These are phyloP conservation scores for Teunomyces panamensis DNA, from an alignment of 805 yeast species.

Conservation along the genomic window DNA sequence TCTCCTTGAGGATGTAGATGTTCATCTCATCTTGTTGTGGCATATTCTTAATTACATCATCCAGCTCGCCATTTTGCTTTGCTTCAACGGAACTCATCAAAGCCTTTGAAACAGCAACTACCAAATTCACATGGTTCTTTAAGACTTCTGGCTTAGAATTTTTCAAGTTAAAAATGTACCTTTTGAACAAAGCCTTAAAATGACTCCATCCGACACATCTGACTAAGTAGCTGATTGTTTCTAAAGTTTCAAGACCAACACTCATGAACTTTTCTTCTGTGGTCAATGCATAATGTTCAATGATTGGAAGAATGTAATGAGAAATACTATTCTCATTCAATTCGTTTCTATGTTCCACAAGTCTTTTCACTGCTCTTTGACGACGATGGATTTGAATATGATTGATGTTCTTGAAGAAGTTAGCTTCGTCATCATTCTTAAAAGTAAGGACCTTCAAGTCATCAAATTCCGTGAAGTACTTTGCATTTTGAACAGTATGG, in stretches of 20 bases:
- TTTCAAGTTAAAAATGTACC: constrained; percentile 55
- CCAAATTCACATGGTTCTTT: constrained; percentile 56
- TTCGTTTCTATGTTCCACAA: constrained; percentile 46
- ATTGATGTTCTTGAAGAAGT: constrained; percentile 70
- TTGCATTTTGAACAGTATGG: constrained; percentile 52
- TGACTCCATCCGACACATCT: constrained; percentile 72
- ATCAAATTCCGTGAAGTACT: constrained; percentile 47
- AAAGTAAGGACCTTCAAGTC: constrained; percentile 65
- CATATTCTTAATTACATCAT: constrained; percentile 20
- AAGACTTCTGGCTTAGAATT: constrained; percentile 38
- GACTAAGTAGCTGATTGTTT: constrained; percentile 58
- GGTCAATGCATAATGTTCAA: constrained; percentile 73
- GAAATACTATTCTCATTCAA: constrained; percentile 61
- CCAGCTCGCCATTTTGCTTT: constrained; percentile 9
- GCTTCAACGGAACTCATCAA: constrained; percentile 33
- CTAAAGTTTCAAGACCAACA: constrained; percentile 63
- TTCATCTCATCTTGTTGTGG: constrained; percentile 30
- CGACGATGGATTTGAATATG: constrained; percentile 87
- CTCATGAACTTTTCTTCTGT: constrained; percentile 56
- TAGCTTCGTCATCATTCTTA: constrained; percentile 69
- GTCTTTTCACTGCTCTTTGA: constrained; percentile 72
- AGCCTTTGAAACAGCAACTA: constrained; percentile 56
- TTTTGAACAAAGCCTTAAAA: constrained; percentile 66
- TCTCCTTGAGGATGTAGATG: constrained; percentile 47
- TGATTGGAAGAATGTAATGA: constrained; percentile 78